Percentiles rank a stretch among this genome's conserved stretches.
Conservation (phyloP, 176 grass and related monocot species). For the Carex littledalei region DNA sequence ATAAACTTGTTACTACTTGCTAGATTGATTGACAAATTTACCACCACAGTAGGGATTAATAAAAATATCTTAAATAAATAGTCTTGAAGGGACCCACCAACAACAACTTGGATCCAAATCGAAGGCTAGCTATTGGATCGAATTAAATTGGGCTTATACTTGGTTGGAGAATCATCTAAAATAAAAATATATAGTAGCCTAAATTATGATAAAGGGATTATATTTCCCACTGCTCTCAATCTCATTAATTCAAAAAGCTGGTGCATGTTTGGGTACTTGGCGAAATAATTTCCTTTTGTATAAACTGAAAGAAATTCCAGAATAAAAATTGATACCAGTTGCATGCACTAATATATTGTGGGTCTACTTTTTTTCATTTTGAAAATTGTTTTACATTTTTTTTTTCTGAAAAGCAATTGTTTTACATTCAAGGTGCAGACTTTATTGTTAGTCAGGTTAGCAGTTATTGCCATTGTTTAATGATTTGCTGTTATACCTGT, state of each 20-base stretch:
- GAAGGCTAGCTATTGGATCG: not conserved
- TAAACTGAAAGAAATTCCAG: not conserved
- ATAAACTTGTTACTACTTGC: not conserved
- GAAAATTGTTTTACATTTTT: not conserved
- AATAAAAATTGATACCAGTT: not conserved
- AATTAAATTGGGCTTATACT: constrained; percentile 5
- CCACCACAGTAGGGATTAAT: constrained; percentile 2
- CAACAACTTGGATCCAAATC: constrained; percentile 11
- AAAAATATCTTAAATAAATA: not conserved
- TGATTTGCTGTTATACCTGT: not conserved
- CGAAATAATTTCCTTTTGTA: not conserved
- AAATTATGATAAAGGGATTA: not conserved
- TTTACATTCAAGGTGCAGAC: not conserved
- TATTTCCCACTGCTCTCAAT: not conserved
- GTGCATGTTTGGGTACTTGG: not conserved
- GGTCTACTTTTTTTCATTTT: not conserved
- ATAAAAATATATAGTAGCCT: not conserved
- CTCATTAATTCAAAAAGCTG: not conserved
- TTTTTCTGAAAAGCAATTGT: not conserved
- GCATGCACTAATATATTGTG: not conserved
- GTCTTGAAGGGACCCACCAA: not conserved
- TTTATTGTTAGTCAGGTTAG: not conserved
- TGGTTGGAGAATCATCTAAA: constrained; percentile 4
- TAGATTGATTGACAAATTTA: constrained; percentile 15
- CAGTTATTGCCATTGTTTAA: not conserved